Evolutionary conservation across 208 protist genomes (phyloP).

Genomic region (Zelonia costaricensis): DNA sequence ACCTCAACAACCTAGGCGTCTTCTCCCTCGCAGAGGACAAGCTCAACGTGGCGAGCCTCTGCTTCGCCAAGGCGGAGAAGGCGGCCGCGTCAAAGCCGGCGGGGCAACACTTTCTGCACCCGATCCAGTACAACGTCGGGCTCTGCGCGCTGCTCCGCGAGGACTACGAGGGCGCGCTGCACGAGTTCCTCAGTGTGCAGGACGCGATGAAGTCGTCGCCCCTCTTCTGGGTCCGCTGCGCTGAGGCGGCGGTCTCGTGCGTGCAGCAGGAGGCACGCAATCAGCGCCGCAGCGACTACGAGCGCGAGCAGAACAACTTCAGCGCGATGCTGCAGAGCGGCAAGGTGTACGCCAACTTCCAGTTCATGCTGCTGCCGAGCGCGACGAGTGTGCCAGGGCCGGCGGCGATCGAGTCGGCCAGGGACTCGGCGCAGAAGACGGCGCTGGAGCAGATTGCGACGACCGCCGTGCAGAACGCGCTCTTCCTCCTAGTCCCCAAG

Average conservation of each 20-base stretch:
- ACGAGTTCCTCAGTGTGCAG: constrained; percentile 72
- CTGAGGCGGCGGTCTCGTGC: constrained; percentile 71
- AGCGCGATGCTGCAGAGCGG: constrained; percentile 64
- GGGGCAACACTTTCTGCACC: constrained; percentile 32
- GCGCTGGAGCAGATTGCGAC: constrained; percentile 55
- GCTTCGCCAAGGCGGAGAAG: constrained; percentile 82
- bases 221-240: constrained; percentile 84
- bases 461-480: constrained; percentile 75
- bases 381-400: constrained; percentile 50
- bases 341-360: constrained; percentile 77
- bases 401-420: constrained; percentile 25
- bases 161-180: constrained; percentile 74
- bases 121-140: constrained; percentile 83
- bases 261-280: constrained; percentile 42
- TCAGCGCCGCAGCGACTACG: constrained; percentile 59
- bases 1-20: constrained; percentile 90
- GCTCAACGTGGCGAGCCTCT: constrained; percentile 76
- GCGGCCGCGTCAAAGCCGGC: constrained; percentile 29
- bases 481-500: constrained; percentile 73
- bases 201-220: constrained; percentile 74
- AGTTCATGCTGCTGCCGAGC: constrained; percentile 77
- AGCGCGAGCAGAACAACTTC: constrained; percentile 70
- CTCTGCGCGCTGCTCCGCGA: constrained; percentile 82
- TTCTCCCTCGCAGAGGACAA: constrained; percentile 78
- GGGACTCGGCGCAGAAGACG: constrained; percentile 27